Evolutionary conservation across 768 basidiomycete species (phyloP).

Genomic region (Roridomyces roridus): DNA sequence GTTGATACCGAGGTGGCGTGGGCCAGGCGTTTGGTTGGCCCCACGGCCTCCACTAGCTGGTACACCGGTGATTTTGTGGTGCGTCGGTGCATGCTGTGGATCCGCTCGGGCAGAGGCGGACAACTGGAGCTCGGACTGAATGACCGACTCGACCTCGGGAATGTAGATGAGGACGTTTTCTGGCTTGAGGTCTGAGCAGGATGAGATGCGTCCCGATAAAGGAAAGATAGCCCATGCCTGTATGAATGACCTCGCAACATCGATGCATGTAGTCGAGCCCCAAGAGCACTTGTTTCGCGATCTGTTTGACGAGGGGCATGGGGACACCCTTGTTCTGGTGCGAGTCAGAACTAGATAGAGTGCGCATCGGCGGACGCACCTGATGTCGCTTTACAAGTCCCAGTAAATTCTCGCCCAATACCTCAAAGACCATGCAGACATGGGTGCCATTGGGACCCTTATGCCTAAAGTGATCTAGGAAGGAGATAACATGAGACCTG

Average conservation of each 20-base stretch:
- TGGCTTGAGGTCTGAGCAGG: slow-evolving; percentile 84
- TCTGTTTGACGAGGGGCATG: slow-evolving; percentile 92
- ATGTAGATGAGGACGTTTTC: slow-evolving; percentile 98
- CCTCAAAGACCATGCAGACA: slow-evolving; percentile 99
- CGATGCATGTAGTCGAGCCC: slow-evolving; percentile 98
- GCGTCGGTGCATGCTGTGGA: slow-evolving; percentile 1
- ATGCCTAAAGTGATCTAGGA: slow-evolving; percentile 97
- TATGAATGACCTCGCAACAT: slow-evolving; percentile 96
- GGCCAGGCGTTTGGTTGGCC: slow-evolving; percentile 90
- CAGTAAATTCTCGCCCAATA: slow-evolving; percentile 94
- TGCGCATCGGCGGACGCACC: not conserved
- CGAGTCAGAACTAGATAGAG: not conserved
- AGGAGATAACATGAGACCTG: slow-evolving; percentile 94
- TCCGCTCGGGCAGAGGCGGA: slow-evolving; percentile 40
- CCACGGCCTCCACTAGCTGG: slow-evolving; percentile 87
- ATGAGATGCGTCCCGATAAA: not conserved
- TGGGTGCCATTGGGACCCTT: slow-evolving; percentile 96
- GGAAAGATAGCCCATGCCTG: slow-evolving; percentile 58
- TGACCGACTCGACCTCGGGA: slow-evolving; percentile 94
- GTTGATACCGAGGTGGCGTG: slow-evolving; percentile 46
- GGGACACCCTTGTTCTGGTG: slow-evolving; percentile 88
- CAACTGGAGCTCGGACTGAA: slow-evolving; percentile 75
- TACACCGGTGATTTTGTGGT: slow-evolving; percentile 80
- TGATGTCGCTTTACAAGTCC: slow-evolving; percentile 98
- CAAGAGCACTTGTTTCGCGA: slow-evolving; percentile 93